A percentile compares a stretch with the other conserved stretches of the same genome.
phyloP scores from a whole-genome alignment of 2,329 filamentous ascomycete genomes.

The Xylariaceae sp. region DNA sequence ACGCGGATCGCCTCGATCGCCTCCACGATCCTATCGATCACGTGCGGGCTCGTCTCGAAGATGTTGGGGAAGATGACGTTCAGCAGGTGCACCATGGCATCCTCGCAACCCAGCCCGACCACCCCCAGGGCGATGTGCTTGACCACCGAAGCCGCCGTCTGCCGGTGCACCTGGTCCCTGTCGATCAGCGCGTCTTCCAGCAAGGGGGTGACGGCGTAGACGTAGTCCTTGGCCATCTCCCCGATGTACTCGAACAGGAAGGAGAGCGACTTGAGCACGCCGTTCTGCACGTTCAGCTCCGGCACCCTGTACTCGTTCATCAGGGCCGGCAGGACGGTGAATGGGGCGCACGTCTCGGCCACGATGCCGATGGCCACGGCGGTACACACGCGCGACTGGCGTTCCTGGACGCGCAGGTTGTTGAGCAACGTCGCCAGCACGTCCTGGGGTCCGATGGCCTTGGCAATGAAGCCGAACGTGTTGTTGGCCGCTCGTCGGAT shows the following conservation, averaged over 20 bases:
- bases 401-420: slow-evolving; percentile 94
- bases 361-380: slow-evolving; percentile 98
- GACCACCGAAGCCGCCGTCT: slow-evolving; percentile 92
- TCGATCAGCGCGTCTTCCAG: slow-evolving; percentile 97
- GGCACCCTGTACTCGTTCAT: slow-evolving; percentile 99
- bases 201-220: slow-evolving; percentile 93
- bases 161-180: slow-evolving; percentile 93
- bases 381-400: slow-evolving; percentile 96
- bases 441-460: slow-evolving; percentile 96
- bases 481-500: slow-evolving; percentile 98
- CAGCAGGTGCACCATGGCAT: slow-evolving; percentile 95
- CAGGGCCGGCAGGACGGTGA: slow-evolving; percentile 93
- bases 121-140: slow-evolving; percentile 97
- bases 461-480: slow-evolving; percentile 98
- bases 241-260: slow-evolving; percentile 99
- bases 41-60: slow-evolving; percentile 96
- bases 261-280: slow-evolving; percentile 91
- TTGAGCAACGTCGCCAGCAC: slow-evolving; percentile 92
- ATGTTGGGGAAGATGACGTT: slow-evolving; percentile 95
- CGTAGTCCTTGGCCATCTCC: slow-evolving; percentile 99
- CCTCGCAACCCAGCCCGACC: slow-evolving; percentile 95
- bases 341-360: slow-evolving; percentile 94
- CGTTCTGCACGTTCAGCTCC: slow-evolving; percentile 97
- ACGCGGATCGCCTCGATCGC: slow-evolving; percentile 94
- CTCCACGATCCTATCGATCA: slow-evolving; percentile 96